phyloP scores from a whole-genome alignment of 108 stramenopile species.

The Seminavis robusta region DNA sequence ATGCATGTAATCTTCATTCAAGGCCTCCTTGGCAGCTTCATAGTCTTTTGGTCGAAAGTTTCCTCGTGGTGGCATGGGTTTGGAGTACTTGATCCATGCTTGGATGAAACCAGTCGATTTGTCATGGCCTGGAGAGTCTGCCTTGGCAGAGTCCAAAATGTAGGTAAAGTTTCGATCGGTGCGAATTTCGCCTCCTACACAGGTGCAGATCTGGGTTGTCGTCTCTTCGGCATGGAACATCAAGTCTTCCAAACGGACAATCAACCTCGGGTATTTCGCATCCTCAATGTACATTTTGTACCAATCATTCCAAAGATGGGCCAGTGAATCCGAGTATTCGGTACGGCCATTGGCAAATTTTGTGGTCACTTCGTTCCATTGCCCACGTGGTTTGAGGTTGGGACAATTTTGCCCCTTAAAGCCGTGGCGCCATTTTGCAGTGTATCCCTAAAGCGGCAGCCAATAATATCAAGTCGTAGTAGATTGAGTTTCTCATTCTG shows the following conservation, averaged over 20 bases:
- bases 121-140: slow-evolving; percentile 67
- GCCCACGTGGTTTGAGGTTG: slow-evolving; percentile 37
- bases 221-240: slow-evolving; percentile 58
- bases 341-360: slow-evolving; percentile 45
- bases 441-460: no score
- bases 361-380: slow-evolving; percentile 62
- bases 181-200: slow-evolving; percentile 72
- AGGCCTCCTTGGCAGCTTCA: slow-evolving; percentile 28
- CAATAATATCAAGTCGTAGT: no score
- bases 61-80: slow-evolving; percentile 34
- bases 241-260: slow-evolving; percentile 61
- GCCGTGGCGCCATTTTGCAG: no score
- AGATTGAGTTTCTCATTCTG: no score
- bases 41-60: slow-evolving; percentile 56
- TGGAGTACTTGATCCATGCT: slow-evolving; percentile 75
- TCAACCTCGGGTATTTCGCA: slow-evolving; percentile 47
- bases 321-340: slow-evolving; percentile 54
- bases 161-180: slow-evolving; percentile 44
- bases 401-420: no score
- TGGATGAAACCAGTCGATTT: slow-evolving; percentile 54
- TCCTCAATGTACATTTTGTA: slow-evolving; percentile 56
- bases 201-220: slow-evolving; percentile 54
- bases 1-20: no score
- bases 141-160: slow-evolving; percentile 70
- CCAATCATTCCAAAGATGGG: slow-evolving; percentile 80